These are phyloP conservation scores for Rhodosporidiobolus odoratus DNA, from an alignment of 768 basidiomycete genomes.

Conservation along the genomic window DNA sequence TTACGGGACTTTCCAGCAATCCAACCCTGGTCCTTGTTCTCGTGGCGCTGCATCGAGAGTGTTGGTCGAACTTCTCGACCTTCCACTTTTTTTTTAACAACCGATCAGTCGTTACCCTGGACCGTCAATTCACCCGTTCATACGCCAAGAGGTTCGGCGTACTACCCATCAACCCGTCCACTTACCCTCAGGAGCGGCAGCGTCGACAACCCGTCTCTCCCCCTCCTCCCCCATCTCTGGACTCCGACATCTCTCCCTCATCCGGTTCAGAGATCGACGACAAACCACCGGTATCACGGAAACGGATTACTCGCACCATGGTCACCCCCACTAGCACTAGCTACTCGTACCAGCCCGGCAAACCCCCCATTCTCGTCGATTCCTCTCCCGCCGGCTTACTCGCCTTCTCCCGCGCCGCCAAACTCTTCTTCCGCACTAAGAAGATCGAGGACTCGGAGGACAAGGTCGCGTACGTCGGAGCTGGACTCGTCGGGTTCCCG, in stretches of 20 bases:
- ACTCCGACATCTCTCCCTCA: neutral
- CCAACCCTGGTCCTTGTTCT: too few relatives aligned
- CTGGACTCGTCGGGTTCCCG: neutral
- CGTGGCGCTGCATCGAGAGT: too few relatives aligned
- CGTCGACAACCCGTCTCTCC: neutral
- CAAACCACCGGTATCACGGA: neutral
- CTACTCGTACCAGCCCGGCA: neutral
- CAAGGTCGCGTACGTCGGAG: conserved; percentile 5
- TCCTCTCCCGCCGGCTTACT: neutral
- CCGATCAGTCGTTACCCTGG: neutral
- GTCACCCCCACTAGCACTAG: neutral
- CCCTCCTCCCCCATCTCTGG: neutral
- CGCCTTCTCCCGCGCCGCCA: neutral
- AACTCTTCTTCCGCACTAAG: conserved; percentile 4
- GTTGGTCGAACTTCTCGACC: neutral
- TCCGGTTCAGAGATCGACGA: neutral
- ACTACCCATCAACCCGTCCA: neutral
- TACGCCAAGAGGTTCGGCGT: neutral
- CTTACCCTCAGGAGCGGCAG: neutral
- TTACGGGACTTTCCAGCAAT: too few relatives aligned
- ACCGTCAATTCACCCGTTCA: neutral
- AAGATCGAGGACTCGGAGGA: neutral
- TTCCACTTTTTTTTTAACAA: conserved; percentile 23
- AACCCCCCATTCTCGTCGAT: conserved; percentile 1
- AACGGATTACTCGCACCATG: neutral